Percentiles rank a stretch among this genome's conserved stretches.
These are phyloP conservation scores for Ramalina intermedia DNA, from an alignment of 495 filamentous ascomycete genomes.

Conservation along the genomic window DNA sequence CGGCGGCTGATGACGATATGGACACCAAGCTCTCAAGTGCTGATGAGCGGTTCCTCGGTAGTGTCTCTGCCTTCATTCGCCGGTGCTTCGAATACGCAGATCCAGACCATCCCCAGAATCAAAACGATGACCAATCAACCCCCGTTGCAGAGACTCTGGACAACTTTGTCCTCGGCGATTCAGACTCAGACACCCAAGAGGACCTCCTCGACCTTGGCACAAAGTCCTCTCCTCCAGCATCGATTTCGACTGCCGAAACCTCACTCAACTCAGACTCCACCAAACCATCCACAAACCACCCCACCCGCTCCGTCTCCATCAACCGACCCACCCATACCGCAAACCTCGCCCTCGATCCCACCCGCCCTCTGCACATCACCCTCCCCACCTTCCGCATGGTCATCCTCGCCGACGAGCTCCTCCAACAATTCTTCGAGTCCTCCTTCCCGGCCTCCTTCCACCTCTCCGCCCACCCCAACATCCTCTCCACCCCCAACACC, in stretches of 20 bases:
- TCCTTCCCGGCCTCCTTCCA: constrained; percentile 60
- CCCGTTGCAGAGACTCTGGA: constrained; percentile 31
- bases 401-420: constrained; percentile 82
- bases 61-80: constrained; percentile 87
- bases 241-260: constrained; percentile 8
- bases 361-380: constrained; percentile 86
- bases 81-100: constrained; percentile 98
- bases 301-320: constrained; percentile 5
- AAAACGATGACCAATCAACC: constrained; percentile 14
- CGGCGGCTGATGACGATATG: constrained; percentile 20
- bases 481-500: constrained; percentile 24
- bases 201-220: constrained; percentile 50
- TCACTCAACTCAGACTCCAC: constrained; percentile 9
- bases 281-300: constrained; percentile 12
- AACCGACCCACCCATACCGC: constrained; percentile 29
- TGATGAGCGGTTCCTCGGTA: constrained; percentile 75
- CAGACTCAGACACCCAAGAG: constrained; percentile 49
- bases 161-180: constrained; percentile 68
- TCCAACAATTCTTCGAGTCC: constrained; percentile 91
- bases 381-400: constrained; percentile 98
- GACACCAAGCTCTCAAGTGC: constrained; percentile 25
- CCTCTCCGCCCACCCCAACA: constrained; percentile 33
- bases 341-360: constrained; percentile 81
- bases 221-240: constrained; percentile 10
- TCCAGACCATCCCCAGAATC: constrained; percentile 60